Percentiles rank a stretch among this genome's conserved stretches.
Evolutionary conservation across 129 eudicot species (phyloP).

Genomic region (Glebionis coronaria): DNA sequence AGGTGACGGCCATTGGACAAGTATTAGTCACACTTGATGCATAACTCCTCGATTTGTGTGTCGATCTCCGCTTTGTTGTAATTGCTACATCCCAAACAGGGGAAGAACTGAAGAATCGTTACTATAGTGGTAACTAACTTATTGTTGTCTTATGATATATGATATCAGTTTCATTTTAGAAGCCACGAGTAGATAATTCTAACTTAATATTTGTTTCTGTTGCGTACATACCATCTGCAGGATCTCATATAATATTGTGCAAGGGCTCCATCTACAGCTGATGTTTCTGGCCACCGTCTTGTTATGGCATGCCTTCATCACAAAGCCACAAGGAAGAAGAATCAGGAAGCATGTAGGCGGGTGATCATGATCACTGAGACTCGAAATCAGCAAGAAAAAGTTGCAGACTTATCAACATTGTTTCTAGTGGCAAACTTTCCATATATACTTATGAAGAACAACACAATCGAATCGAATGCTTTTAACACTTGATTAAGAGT

Average conservation of each 20-base stretch:
- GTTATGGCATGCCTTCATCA: constrained; percentile 81
- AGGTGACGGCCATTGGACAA: no score
- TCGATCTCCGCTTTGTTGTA: constrained; percentile 85
- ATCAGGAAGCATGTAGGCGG: no score
- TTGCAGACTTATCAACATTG: no score
- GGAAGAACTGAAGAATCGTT: constrained; percentile 92
- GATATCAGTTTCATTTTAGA: constrained; percentile 9
- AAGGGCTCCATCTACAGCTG: constrained; percentile 83
- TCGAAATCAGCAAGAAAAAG: no score
- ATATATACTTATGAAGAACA: no score
- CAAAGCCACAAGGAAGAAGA: no score
- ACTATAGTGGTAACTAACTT: constrained; percentile 69
- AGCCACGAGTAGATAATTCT: constrained; percentile 1
- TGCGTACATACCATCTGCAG: constrained; percentile 35
- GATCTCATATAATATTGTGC: constrained; percentile 69
- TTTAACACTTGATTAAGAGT: no score
- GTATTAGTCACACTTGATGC: no score
- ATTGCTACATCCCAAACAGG: constrained; percentile 72
- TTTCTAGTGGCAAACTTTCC: no score
- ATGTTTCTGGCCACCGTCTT: constrained; percentile 74
- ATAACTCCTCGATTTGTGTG: constrained; percentile 77
- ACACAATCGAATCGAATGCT: no score
- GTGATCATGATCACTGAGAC: no score
- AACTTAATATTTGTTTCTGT: constrained; percentile 12
- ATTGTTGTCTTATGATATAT: constrained; percentile 11